Base-by-base conservation (phyloP, 768 basidiomycete genomes). In the Phylloporus rhodoxanthus region DNA sequence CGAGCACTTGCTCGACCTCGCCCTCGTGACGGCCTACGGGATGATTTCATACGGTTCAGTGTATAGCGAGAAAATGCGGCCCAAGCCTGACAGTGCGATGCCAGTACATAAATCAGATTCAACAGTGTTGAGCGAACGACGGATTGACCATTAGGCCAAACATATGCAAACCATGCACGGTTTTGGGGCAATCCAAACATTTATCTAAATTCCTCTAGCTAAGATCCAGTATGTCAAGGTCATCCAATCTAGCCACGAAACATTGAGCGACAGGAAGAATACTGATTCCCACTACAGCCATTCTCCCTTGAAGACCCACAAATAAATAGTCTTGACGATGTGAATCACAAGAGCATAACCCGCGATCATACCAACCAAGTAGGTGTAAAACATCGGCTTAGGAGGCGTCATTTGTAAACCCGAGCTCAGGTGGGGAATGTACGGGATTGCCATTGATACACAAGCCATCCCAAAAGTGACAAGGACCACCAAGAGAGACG, bases 401-500 rank as follows among this genome's bases (percentile, higher is more conserved):
- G 65, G 66, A 8, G 66, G 65, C 10, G 33, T 60, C 56, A 66
- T 19, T 1, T 62, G 57, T 17, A 66, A 40, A 17, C 66, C 64
- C 13, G 59, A 47, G 45, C 62, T 66, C 50, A 66, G 1, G 46
- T 68, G 68, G 0, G 65, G 65, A 19, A 66, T 65, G 41, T 66
- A 66, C 2, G 65, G 65, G 39, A 66, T 68, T 23, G 64, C 64
- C 66, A 66, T 66, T 20, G 65, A 53, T 0, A 66, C 47, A 33
- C 62, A 66, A 21, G 65, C 65, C 51, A 66, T 55, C 42, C 66
- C 65, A 23, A 64, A 68, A 14, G 65, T 66, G 43, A 64, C 62
- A 1, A 57, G 9, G 4, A 66, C 52, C n/a, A 66, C 59, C 2
- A 60, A 2, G 25, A 53, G 5, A n/a, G 65, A 66, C 1, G 65